Evolutionary conservation across 176 grass and related monocot species (phyloP).

Genomic region (Miscanthus lutarioriparius): DNA sequence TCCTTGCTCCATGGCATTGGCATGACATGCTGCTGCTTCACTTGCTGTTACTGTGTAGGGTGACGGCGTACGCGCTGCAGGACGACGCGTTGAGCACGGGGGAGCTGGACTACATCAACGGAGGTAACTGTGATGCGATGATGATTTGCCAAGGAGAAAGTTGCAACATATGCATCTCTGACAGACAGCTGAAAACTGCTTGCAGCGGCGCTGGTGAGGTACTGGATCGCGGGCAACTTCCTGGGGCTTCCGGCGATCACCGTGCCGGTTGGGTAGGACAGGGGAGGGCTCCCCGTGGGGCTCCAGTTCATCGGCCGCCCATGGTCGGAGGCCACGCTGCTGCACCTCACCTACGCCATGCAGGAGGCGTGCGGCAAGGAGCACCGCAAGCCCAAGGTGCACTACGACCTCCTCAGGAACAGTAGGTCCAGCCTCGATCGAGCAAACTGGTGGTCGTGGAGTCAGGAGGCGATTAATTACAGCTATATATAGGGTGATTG

Average conservation of each 20-base stretch:
- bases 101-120: constrained; percentile 95
- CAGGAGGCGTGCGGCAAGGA: constrained; percentile 56
- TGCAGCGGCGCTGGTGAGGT: constrained; percentile 76
- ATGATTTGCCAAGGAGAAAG: too few relatives aligned
- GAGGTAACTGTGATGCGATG: constrained; percentile 35
- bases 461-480: background rate
- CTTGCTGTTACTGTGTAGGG: background rate
- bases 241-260: constrained; percentile 89
- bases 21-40: background rate
- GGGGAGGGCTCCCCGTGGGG: constrained; percentile 69
- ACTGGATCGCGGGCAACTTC: constrained; percentile 92
- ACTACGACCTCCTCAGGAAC: constrained; percentile 65
- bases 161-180: background rate
- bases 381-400: constrained; percentile 56
- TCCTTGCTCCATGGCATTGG: too few relatives aligned
- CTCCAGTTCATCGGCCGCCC: constrained; percentile 84
- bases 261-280: constrained; percentile 69
- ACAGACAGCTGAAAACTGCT: background rate
- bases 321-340: constrained; percentile 88
- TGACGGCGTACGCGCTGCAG: constrained; percentile 63
- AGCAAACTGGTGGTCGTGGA: too few relatives aligned
- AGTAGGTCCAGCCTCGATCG: background rate
- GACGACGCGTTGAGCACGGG: constrained; percentile 60
- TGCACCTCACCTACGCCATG: constrained; percentile 69
- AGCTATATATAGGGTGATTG: background rate